phyloP scores from a whole-genome alignment of 1,284 basidiomycete genomes.

The Testicularia cyperi region DNA sequence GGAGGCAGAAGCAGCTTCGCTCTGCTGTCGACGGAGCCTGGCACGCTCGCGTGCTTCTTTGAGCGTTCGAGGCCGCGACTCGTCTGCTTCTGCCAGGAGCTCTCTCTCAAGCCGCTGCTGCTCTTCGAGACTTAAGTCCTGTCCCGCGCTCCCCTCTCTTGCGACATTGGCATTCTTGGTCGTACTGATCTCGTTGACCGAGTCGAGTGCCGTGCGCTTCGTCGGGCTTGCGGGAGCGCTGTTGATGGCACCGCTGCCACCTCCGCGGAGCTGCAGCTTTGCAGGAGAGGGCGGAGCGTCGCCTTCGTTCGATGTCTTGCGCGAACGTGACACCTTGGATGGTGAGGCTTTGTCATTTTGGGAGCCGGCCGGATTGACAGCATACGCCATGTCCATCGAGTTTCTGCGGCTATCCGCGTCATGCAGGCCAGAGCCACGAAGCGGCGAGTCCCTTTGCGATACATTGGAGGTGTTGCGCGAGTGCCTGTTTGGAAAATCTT shows the following conservation, averaged over 20 bases:
- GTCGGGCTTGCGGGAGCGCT: constrained; percentile 2
- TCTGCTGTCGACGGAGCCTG: constrained; percentile 29
- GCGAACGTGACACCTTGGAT: too few species aligned
- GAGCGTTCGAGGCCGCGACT: constrained; percentile 28
- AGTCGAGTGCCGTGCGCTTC: constrained; percentile 2
- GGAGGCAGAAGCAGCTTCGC: constrained; percentile 1
- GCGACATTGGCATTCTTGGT: background rate
- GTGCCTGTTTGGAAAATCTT: constrained; percentile 2
- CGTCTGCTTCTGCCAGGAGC: constrained; percentile 23
- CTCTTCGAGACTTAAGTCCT: constrained; percentile 22
- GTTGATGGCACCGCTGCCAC: background rate
- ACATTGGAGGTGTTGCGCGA: too few species aligned
- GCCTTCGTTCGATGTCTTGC: too few species aligned
- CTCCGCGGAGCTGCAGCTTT: background rate
- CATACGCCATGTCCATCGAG: too few species aligned
- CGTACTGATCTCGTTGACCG: constrained; percentile 4
- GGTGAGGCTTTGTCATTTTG: too few species aligned
- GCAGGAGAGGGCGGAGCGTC: too few species aligned
- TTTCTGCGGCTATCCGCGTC: too few species aligned
- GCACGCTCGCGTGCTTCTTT: constrained; percentile 39
- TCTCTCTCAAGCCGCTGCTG: constrained; percentile 28
- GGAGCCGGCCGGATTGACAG: too few species aligned
- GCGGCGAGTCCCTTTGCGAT: too few species aligned
- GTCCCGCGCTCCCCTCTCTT: constrained; percentile 3
- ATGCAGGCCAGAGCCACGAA: too few species aligned